Percentiles rank a stretch among this genome's conserved stretches.
phyloP scores from a whole-genome alignment of 768 basidiomycete species.

The Cyclocybe cylindracea region DNA sequence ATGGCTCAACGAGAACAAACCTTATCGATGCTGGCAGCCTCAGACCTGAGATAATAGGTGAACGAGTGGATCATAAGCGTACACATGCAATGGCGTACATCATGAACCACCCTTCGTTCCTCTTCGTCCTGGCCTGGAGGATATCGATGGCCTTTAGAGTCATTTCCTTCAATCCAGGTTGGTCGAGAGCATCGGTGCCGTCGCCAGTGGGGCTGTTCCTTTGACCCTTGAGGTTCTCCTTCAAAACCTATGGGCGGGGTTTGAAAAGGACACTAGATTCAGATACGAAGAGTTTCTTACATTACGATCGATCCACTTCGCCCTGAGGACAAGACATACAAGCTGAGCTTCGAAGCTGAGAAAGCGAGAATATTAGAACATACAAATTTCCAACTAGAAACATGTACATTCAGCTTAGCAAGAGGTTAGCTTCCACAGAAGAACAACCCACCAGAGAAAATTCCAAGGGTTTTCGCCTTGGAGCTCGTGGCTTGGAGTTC shows the following conservation, averaged over 20 bases:
- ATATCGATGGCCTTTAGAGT: conserved; percentile 47
- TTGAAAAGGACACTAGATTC: neutral
- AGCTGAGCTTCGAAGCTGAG: neutral
- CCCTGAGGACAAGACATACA: conserved; percentile 22
- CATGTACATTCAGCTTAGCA: too few relatives aligned
- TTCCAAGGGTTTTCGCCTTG: conserved; percentile 41
- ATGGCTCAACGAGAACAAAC: conserved; percentile 9
- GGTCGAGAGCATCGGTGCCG: conserved; percentile 40
- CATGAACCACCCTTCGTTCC: conserved; percentile 45
- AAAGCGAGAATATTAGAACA: neutral
- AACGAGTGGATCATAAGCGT: neutral
- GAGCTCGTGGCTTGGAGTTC: conserved; percentile 29
- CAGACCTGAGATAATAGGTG: conserved; percentile 25
- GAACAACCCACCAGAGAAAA: conserved; percentile 36
- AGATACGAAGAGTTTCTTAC: conserved; percentile 14
- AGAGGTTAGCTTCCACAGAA: neutral
- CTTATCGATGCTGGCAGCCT: conserved; percentile 48
- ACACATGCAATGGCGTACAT: conserved; percentile 24
- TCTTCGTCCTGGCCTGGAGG: conserved; percentile 37
- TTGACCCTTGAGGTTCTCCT: conserved; percentile 35
- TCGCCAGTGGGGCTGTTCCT: conserved; percentile 44
- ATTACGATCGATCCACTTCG: conserved; percentile 46
- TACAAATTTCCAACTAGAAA: conserved; percentile 23
- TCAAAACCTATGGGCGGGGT: conserved; percentile 26
- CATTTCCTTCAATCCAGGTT: conserved; percentile 51